A percentile compares a stretch with the other conserved stretches of the same genome.
Conservation (phyloP, 1,139 yeast species). For the Hemisphaericaspora xylofermentans region DNA sequence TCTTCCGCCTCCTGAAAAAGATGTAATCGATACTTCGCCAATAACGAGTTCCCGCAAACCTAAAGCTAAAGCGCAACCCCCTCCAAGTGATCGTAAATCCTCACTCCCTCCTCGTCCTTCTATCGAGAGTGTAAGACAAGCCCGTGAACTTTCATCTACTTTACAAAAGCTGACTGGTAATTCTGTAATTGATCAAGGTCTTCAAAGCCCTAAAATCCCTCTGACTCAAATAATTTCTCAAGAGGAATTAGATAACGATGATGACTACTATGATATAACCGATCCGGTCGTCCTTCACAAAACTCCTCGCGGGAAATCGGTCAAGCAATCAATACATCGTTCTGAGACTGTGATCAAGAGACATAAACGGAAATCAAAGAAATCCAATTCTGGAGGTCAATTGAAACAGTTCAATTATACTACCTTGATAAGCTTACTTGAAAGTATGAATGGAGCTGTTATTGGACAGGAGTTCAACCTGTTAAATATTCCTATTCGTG, state of each 20-base stretch:
- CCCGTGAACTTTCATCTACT: constrained; percentile 29
- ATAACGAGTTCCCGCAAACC: background rate
- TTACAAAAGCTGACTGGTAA: constrained; percentile 5
- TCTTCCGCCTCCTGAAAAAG: background rate
- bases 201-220: constrained; percentile 3
- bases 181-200: constrained; percentile 14
- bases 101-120: constrained; percentile 41
- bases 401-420: constrained; percentile 57
- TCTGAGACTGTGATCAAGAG: constrained; percentile 13
- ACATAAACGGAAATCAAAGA: constrained; percentile 17
- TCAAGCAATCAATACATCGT: constrained; percentile 31
- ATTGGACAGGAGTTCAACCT: constrained; percentile 72
- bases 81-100: background rate
- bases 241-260: constrained; percentile 21
- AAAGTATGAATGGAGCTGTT: constrained; percentile 63
- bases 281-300: constrained; percentile 35
- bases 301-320: constrained; percentile 36
- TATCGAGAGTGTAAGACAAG: constrained; percentile 28
- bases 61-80: too few species aligned
- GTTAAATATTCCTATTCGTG: constrained; percentile 71
- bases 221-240: background rate
- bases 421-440: constrained; percentile 56
- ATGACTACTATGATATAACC: constrained; percentile 41
- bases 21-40: background rate
- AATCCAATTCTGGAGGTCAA: constrained; percentile 13